Base-by-base conservation (phyloP, 441 rosid species). In the Euphorbia celastroides region DNA sequence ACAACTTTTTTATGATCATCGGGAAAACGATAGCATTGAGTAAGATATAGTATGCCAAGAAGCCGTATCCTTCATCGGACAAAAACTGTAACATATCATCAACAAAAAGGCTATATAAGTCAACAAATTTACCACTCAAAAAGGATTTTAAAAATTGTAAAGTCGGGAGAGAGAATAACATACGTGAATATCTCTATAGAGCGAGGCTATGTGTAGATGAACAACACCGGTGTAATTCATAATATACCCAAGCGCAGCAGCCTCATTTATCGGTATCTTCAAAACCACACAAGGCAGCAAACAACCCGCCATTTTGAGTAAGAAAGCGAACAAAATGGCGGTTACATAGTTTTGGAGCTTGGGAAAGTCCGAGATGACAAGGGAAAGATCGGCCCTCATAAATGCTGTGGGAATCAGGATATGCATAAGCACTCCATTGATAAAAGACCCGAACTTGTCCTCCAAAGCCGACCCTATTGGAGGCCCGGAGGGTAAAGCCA, bases 401-500 rank as follows among this genome's bases (percentile, higher is more conserved):
- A 69, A 51, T 27, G 63, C 36, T 46, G 38, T 42, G 13, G 72
- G 71, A 10, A 70, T 36, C n/a, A 65, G 51, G 5, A 78, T 14
- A 2, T 78, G 77, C 55, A 77, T 17, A 23, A 81, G 70, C 5
- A 75, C 23, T 0, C 69, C 64, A 0, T 55, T n/a, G 1, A 57
- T 23, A 62, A 81, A 65, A 31, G 72, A 10, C 52, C 80, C 87
- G 1, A 83, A 65, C 62, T 79, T 87, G n/a, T 83, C 81, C 2
- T 67, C 77, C 68, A 87, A 62, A 44, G 73, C 59, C 19, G 87
- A 52, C 17, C 87, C 93, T 20, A 87, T 23, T 4, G 93, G 90
- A 44, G 82, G 80, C 7, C 90, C 93, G 0, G 71, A 65, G 0
- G 90, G 88, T 2, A 86, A 54, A 5, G 73, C 67, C 65, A 84